These are phyloP conservation scores for Aspergillus versicolor DNA, from an alignment of 2,329 filamentous ascomycete species.

Conservation along the genomic window DNA sequence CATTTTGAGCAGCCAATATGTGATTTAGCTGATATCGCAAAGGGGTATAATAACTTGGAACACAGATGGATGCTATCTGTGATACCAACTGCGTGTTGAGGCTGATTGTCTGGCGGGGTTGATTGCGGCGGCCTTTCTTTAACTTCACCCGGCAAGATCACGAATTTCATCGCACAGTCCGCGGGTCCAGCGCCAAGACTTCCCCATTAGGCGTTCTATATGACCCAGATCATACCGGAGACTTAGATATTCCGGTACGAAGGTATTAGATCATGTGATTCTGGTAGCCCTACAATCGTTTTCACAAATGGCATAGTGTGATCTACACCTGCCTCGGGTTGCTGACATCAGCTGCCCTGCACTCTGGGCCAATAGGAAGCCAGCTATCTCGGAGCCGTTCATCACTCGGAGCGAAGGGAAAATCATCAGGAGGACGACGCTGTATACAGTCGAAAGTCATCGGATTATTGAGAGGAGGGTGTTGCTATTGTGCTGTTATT, in stretches of 20 bases:
- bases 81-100: constrained; percentile 21
- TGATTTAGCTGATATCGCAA: constrained; percentile 19
- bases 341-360: constrained; percentile 5
- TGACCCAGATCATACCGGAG: constrained; percentile 23
- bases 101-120: constrained; percentile 28
- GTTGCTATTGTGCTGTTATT: not conserved
- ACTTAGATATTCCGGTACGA: constrained; percentile 26
- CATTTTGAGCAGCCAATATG: constrained; percentile 61
- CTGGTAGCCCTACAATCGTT: constrained; percentile 20
- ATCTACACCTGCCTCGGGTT: not conserved
- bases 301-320: not conserved
- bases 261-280: constrained; percentile 23
- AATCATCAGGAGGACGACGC: not conserved
- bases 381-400: not conserved
- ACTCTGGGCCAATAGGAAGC: not conserved
- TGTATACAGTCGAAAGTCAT: constrained; percentile 1
- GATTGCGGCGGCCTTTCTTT: constrained; percentile 19
- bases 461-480: not conserved
- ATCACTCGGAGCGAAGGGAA: not conserved
- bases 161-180: constrained; percentile 46
- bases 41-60: constrained; percentile 11
- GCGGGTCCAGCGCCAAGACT: constrained; percentile 35
- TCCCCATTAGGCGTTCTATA: constrained; percentile 22
- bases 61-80: constrained; percentile 20
- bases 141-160: constrained; percentile 28